Percentiles rank a stretch among this genome's conserved stretches.
These are phyloP conservation scores for Camellia granthamiana DNA, from an alignment of 148 eudicot genomes.

Conservation along the genomic window DNA sequence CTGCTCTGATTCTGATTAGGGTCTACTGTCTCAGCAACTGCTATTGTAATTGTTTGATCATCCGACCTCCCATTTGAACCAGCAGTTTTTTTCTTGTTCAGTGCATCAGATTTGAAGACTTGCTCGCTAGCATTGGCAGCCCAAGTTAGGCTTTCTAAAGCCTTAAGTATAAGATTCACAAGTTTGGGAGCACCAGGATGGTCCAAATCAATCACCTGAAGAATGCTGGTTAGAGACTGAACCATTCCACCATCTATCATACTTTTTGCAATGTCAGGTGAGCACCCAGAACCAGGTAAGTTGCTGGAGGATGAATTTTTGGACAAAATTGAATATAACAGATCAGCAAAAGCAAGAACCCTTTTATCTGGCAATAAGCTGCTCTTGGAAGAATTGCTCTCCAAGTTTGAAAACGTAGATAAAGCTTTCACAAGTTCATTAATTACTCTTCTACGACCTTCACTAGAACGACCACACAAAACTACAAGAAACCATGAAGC, in stretches of 20 bases:
- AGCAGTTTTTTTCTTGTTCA: constrained; percentile 55
- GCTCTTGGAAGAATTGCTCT: constrained; percentile 48
- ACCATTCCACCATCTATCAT: constrained; percentile 97
- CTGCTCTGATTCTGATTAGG: constrained; percentile 33
- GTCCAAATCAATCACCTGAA: constrained; percentile 84
- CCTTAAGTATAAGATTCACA: constrained; percentile 75
- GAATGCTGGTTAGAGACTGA: constrained; percentile 71
- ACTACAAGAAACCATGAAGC: constrained; percentile 97
- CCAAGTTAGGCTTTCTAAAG: constrained; percentile 81
- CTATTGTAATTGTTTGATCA: constrained; percentile 35
- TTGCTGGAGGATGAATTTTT: constrained; percentile 78
- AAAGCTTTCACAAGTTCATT: constrained; percentile 90
- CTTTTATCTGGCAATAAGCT: constrained; percentile 72
- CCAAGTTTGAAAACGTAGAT: constrained; percentile 42
- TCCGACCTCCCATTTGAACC: constrained; percentile 49
- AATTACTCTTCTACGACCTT: constrained; percentile 89
- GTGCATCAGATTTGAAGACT: constrained; percentile 57
- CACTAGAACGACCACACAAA: constrained; percentile 91
- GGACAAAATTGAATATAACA: constrained; percentile 80
- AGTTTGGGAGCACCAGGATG: constrained; percentile 96
- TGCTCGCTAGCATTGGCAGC: constrained; percentile 90
- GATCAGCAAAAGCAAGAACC: constrained; percentile 78
- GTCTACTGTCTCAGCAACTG: constrained; percentile 33
- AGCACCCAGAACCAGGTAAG: constrained; percentile 84
- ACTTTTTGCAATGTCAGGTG: constrained; percentile 89